Evolutionary conservation across 768 basidiomycete species (phyloP), one percentile per base, ranked within the genome.

Genomic region (Pulveroboletus ravenelii): DNA sequence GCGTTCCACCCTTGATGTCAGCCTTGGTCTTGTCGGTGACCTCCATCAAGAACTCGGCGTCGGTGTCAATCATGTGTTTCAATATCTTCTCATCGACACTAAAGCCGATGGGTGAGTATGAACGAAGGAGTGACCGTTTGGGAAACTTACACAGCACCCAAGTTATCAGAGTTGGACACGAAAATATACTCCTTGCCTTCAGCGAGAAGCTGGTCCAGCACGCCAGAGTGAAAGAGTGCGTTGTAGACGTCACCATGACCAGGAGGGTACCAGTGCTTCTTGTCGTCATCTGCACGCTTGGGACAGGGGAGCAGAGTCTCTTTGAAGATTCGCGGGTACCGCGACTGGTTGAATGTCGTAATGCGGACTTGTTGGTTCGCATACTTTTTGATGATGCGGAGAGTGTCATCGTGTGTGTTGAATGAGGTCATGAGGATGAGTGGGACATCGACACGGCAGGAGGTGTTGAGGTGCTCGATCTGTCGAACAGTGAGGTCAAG

Each of bases 1-100:
- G 76, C 13, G 82, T 82, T 67, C 82, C 82, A 72, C 79, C 79
- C 71, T 87, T 87, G 70, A 87, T 80, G 59, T 87, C 85, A 29
- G 86, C 85, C 73, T 87, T 87, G 60, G 86, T 87, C 76, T 87
- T 87, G 77, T 87, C 86, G 10, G 86, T 87, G 53, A 87, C 82
- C 62, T 87, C 83, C 83, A 84, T 84, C 58, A 85, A 62, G 71
- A 84, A 85, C 66, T 86, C 84, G 45, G 82, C 76, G 51, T 80
- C 73, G 29, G 68, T 70, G 57, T 82, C 77, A 41, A 83, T 76
- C 80, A 87, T 85, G 71, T 83, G 81, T 53, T 75, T 72, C 51
- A 82, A 62, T 63, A 87, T 87, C 57, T 74, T 78, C 56, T 84
- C 74, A 63, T 86, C 85, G 59, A 87, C 85, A 51, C 82, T 77